phyloP scores from a whole-genome alignment of 257 asterid species.

The Fraxinus quadrangulata region DNA sequence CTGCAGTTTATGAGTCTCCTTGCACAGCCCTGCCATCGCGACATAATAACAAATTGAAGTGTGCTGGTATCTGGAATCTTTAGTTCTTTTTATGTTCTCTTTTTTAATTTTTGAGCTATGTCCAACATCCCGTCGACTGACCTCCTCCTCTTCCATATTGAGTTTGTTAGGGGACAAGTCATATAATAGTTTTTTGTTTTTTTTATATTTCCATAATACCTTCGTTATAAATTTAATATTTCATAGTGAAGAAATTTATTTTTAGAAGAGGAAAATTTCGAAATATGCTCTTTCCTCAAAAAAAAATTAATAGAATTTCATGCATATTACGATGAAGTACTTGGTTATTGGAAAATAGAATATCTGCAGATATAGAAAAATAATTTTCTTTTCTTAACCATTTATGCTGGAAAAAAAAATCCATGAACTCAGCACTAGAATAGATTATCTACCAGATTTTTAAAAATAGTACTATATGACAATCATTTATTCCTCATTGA shows the following conservation, averaged over 20 bases:
- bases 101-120: too few relatives aligned
- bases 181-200: too few relatives aligned
- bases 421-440: conserved; percentile 13
- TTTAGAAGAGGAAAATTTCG: neutral
- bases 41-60: neutral
- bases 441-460: conserved; percentile 2
- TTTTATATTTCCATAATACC: too few relatives aligned
- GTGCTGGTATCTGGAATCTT: too few relatives aligned
- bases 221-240: too few relatives aligned
- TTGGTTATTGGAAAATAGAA: neutral
- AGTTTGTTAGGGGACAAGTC: too few relatives aligned
- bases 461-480: neutral
- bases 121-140: too few relatives aligned
- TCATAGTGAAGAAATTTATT: too few relatives aligned
- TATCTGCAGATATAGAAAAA: neutral
- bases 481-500: too few relatives aligned
- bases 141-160: too few relatives aligned
- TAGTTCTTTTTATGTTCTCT: too few relatives aligned
- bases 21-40: neutral
- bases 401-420: neutral
- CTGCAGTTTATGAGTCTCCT: neutral
- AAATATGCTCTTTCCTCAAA: neutral
- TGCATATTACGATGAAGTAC: neutral
- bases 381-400: neutral
- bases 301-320: neutral